Conservation (phyloP, 2,329 filamentous ascomycete species). For the Didymellaceae sp. region DNA sequence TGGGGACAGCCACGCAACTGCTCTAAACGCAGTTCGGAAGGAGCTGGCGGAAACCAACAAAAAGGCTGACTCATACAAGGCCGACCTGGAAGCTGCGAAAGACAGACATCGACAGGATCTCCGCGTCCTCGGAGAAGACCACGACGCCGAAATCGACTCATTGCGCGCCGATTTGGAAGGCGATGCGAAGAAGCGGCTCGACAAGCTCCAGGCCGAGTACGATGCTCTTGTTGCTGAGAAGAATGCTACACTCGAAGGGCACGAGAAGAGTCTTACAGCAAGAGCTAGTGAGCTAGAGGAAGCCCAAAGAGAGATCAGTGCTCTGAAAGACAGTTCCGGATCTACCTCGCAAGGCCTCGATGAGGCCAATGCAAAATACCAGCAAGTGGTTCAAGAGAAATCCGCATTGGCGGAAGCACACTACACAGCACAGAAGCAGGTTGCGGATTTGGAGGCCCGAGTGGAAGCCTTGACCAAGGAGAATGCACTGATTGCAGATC, state of each 20-base stretch:
- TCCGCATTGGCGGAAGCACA: conserved; percentile 28
- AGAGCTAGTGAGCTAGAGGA: conserved; percentile 29
- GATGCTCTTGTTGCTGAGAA: conserved; percentile 42
- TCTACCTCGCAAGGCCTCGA: conserved; percentile 32
- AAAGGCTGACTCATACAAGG: conserved; percentile 34
- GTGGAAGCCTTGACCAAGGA: conserved; percentile 29
- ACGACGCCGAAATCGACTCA: conserved; percentile 45
- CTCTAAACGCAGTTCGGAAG: conserved; percentile 30
- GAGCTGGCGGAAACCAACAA: conserved; percentile 37
- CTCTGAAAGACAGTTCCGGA: conserved; percentile 30
- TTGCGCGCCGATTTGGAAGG: conserved; percentile 45
- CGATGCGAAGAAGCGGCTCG: conserved; percentile 43
- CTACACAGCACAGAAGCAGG: conserved; percentile 27
- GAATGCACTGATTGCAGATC: conserved; percentile 14
- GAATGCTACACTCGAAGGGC: conserved; percentile 28
- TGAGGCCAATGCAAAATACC: conserved; percentile 32
- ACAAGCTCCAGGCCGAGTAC: conserved; percentile 41
- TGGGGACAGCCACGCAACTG: conserved; percentile 32
- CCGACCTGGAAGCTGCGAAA: conserved; percentile 36
- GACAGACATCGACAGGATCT: conserved; percentile 40
- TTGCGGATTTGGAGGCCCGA: conserved; percentile 32
- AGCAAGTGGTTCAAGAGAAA: conserved; percentile 36
- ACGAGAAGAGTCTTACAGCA: conserved; percentile 31
- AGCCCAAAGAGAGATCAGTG: conserved; percentile 26
- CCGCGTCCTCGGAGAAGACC: conserved; percentile 40